Conservation (phyloP, 164 flowering plant genomes). For the Santalum album region DNA sequence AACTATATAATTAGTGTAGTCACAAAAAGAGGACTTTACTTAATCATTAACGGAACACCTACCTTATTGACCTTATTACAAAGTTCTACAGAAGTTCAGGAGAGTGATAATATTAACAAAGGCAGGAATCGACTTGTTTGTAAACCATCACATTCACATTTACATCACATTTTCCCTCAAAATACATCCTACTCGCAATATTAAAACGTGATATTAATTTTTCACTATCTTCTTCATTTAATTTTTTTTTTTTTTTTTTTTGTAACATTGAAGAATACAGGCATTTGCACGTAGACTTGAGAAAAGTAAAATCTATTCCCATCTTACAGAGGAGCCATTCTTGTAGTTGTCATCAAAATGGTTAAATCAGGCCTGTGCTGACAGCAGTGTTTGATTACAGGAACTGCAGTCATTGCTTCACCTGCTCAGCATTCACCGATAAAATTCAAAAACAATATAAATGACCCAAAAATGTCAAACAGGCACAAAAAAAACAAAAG, state of each 20-base stretch:
- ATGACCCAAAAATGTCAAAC: not conserved
- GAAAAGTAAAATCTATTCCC: too few species aligned
- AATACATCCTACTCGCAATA: too few species aligned
- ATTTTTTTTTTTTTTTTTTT: too few species aligned
- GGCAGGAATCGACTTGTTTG: too few species aligned
- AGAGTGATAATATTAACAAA: too few species aligned
- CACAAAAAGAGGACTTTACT: not conserved
- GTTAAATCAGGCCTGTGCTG: conserved; percentile 43
- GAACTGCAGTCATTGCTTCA: conserved; percentile 88
- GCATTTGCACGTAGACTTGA: too few species aligned
- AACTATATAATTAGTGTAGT: not conserved
- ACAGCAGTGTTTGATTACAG: conserved; percentile 60
- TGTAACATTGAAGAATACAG: not conserved
- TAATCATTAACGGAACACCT: not conserved
- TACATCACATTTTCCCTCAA: too few species aligned
- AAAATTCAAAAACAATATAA: not conserved
- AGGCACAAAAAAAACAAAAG: not conserved
- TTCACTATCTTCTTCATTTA: too few species aligned
- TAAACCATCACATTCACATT: too few species aligned
- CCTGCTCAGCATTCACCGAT: conserved; percentile 25
- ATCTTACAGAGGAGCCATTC: conserved; percentile 76
- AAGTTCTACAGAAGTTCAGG: too few species aligned
- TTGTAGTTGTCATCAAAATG: conserved; percentile 81
- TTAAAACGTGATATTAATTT: too few species aligned
- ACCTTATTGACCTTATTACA: too few species aligned